Conservation (phyloP, 495 filamentous ascomycete genomes). For the Alectoria sarmentosa region DNA sequence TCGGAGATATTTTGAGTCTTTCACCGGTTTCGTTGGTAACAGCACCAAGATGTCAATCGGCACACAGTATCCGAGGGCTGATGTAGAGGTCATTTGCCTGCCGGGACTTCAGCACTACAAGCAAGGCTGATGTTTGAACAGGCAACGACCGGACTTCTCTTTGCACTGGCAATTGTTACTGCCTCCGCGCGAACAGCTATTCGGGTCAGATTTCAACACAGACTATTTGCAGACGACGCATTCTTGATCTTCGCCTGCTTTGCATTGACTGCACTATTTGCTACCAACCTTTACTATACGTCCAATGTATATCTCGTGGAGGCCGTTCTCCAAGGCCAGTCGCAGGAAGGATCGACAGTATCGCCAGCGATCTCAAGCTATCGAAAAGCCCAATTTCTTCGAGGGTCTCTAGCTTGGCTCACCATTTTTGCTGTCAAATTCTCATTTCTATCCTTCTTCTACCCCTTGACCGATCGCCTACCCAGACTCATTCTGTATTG, state of each 20-base stretch:
- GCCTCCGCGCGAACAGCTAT: neutral
- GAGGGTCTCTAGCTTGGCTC: neutral
- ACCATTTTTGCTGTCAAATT: constrained; percentile 7
- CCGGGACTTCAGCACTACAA: neutral
- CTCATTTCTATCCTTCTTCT: constrained; percentile 1
- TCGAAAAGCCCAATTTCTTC: neutral
- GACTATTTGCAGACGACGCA: neutral
- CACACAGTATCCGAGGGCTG: neutral
- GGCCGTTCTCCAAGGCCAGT: neutral
- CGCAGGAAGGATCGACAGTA: neutral
- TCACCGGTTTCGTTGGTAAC: too few relatives aligned
- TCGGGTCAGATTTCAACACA: neutral
- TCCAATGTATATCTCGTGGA: neutral
- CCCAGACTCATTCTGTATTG: neutral
- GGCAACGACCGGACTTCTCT: neutral
- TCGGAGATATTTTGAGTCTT: too few relatives aligned
- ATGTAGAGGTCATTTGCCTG: neutral
- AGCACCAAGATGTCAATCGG: neutral
- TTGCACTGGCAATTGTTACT: neutral
- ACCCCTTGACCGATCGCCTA: neutral
- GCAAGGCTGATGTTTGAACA: neutral
- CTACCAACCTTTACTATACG: neutral
- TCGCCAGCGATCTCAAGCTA: neutral
- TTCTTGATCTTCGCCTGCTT: constrained; percentile 3
- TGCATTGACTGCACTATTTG: neutral